Base-by-base conservation (phyloP, 768 basidiomycete genomes). In the Auriscalpium microsporum region DNA sequence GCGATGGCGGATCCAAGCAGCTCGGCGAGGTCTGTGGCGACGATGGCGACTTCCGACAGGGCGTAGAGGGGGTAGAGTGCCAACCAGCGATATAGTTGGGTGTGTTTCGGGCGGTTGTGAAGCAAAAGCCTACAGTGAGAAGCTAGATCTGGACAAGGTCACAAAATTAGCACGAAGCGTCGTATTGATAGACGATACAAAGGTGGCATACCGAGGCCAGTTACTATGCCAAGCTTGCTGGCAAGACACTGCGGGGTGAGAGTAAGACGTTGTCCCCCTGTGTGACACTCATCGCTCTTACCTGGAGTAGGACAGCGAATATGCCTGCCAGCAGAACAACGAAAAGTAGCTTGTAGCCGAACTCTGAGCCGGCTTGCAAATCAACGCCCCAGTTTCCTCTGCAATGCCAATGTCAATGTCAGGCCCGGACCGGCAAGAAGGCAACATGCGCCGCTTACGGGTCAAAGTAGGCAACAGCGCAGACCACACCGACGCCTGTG, bases 301-400 rank as follows among this genome's bases (percentile, higher is more conserved):
- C 87, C 79, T 96, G 94, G 11, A 94, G 75, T 58, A 89, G 83
- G 2, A 87, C 85, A 16, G 90, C 92, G 53, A 90, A 84, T 7
- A 94, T 59, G 9, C 93, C 92, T 1, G 94, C 74, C n/a, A 96
- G 67, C 6, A 96, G 77, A 11, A 98, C 84, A 16, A 91, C 75
- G 69, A 95, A 94, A 19, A 61, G 55, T 35, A 98, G 75, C 57
- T 79, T 80, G 70, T 95, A 96, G 1, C 94, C 93, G 66, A 79
- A 94, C 56, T 83, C 68, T 17, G 87, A 87, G 9, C 92, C 92
- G 1, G 92, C 92, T 69, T 90, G 86, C 7, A 94, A 73, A 71
- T 94, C 92, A 14, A 93, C 91, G 16, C 86, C 83, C 92, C 91
- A 94, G 65, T 94, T 94, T 33, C 91, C 89, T 19, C 59, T 59